Conservation (phyloP, 2,329 filamentous ascomycete genomes). For the Colletotrichum melonis region DNA sequence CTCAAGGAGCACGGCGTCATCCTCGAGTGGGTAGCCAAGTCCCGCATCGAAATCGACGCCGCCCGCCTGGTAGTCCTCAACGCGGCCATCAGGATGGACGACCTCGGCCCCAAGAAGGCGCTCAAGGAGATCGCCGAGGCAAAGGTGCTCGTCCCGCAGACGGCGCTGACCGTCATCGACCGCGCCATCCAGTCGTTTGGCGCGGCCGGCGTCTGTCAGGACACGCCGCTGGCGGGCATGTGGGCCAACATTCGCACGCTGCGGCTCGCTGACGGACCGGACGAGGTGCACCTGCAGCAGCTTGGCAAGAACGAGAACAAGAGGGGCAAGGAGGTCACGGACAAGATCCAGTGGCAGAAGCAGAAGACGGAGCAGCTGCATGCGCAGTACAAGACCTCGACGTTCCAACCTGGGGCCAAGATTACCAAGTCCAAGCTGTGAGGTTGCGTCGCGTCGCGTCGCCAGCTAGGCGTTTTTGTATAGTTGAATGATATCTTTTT, state of each 20-base stretch:
- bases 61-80: constrained; percentile 92
- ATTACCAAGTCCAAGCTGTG: constrained; percentile 63
- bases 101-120: constrained; percentile 86
- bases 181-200: constrained; percentile 94
- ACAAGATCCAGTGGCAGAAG: constrained; percentile 73
- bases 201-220: constrained; percentile 90
- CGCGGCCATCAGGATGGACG: constrained; percentile 94
- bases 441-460: constrained; percentile 13
- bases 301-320: constrained; percentile 85
- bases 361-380: constrained; percentile 74
- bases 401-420: constrained; percentile 61
- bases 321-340: constrained; percentile 69
- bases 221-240: constrained; percentile 89
- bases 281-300: constrained; percentile 92
- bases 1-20: constrained; percentile 93
- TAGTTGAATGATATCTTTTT: neutral
- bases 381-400: constrained; percentile 63
- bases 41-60: constrained; percentile 92
- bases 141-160: constrained; percentile 89
- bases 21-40: constrained; percentile 93
- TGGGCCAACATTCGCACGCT: constrained; percentile 86
- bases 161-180: constrained; percentile 88
- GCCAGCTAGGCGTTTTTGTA: neutral
- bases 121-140: constrained; percentile 95
- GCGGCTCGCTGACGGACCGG: constrained; percentile 90